Conservation (phyloP, 1,139 yeast genomes). For the Trichomonascaceae sp. region DNA sequence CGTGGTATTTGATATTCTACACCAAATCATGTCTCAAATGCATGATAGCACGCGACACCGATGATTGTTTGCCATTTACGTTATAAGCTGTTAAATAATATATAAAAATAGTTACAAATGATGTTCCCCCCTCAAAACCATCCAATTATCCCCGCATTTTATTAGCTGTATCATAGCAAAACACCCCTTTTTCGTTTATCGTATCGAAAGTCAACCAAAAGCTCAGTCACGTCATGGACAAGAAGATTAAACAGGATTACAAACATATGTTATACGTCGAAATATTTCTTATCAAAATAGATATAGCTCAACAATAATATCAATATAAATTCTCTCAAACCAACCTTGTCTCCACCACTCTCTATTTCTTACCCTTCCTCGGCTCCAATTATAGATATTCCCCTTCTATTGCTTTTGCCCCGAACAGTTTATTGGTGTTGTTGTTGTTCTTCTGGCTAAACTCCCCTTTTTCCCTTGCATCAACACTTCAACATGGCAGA, state of each 20-base stretch:
- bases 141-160: too few relatives aligned
- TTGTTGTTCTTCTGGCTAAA: background rate
- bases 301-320: background rate
- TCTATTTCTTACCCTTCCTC: background rate
- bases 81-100: too few relatives aligned
- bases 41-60: background rate
- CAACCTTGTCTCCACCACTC: background rate
- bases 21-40: background rate
- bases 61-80: too few relatives aligned
- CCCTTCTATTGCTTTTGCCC: slow-evolving; percentile 8
- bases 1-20: background rate
- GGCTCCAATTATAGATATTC: background rate
- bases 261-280: background rate
- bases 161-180: background rate
- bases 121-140: too few relatives aligned
- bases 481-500: slow-evolving; percentile 2
- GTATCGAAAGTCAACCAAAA: background rate
- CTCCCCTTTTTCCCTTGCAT: slow-evolving; percentile 1
- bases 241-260: background rate
- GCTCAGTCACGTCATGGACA: background rate
- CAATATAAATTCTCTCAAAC: background rate
- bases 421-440: background rate
- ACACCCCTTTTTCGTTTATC: background rate
- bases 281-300: background rate
- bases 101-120: too few relatives aligned